Evolutionary conservation across 2,329 filamentous ascomycete genomes (phyloP), one percentile per base, ranked within the genome.

Genomic region (Talaromyces sp.): DNA sequence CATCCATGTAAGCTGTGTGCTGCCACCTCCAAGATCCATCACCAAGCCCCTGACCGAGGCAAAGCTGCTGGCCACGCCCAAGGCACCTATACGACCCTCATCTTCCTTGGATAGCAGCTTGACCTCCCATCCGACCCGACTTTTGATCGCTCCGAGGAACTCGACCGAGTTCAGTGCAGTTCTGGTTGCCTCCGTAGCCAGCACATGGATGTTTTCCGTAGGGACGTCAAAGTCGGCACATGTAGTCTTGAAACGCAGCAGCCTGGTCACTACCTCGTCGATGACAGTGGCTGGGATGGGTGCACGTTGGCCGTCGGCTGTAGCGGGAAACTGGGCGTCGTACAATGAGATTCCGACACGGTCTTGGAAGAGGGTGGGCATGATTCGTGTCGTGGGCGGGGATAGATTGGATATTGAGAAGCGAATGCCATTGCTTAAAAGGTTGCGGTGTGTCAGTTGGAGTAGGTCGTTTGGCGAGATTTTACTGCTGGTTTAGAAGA

Each of bases 131-230:
- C 87, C 89, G 0, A 87, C 88, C 2, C 79, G 78, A 2, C 80
- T 72, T 51, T 82, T 79, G 65, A 97, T 93, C 33, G 82, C 81
- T 0, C 77, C 72, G 1, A 90, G 80, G 75, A 95, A 91, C 1
- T 85, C 83, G 22, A 79, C 79, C 0, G 88, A 86, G 70, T 97
- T 97, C 62, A 84, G 75, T 6, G 93, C 91, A 27, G 87, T 90
- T 52, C 93, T 86, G 72, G 93, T 95, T 4, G 93, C 93, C 74
- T 96, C 93, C 0, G 93, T 97, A 22, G 92, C 93, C 49, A 97
- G 85, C 10, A 96, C 84, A 22, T 85, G 84, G 63, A 93, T 84
- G 65, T 92, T 87, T 36, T 75, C 67, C 0, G 55, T 11, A 0
- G 85, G 85, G 0, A 96, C 91, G 19, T 81, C 80, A 70, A 91